Conservation (phyloP, 768 basidiomycete genomes). For the Termitomyces sp. region DNA sequence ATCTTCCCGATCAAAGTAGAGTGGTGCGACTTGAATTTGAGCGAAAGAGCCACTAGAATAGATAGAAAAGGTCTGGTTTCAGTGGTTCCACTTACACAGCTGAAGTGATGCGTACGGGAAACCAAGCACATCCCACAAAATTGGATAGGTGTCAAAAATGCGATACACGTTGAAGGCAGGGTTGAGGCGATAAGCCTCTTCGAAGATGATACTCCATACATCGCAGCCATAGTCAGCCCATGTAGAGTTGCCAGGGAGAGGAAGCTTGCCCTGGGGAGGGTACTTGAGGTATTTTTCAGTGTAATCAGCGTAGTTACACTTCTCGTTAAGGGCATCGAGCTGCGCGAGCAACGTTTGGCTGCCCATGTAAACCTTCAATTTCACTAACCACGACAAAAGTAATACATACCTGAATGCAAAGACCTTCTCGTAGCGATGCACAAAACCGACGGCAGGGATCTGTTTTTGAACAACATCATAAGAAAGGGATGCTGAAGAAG, state of each 20-base stretch:
- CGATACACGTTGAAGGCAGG: background rate
- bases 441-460: background rate
- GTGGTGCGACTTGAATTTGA: background rate
- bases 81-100: too few relatives aligned
- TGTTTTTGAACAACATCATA: background rate
- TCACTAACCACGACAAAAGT: background rate
- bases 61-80: background rate
- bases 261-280: background rate
- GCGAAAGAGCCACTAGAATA: background rate
- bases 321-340: background rate
- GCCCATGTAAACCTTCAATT: background rate
- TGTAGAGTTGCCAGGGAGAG: background rate
- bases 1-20: background rate
- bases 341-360: background rate
- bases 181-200: background rate
- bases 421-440: background rate
- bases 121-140: background rate
- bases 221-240: background rate
- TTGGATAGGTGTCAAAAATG: background rate
- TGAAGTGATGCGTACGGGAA: background rate
- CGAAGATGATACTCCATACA: background rate
- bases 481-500: background rate
- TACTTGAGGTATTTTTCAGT: background rate
- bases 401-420: background rate
- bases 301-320: background rate